These are phyloP conservation scores for Cyathus striatus DNA, from an alignment of 768 basidiomycete species.

Conservation along the genomic window DNA sequence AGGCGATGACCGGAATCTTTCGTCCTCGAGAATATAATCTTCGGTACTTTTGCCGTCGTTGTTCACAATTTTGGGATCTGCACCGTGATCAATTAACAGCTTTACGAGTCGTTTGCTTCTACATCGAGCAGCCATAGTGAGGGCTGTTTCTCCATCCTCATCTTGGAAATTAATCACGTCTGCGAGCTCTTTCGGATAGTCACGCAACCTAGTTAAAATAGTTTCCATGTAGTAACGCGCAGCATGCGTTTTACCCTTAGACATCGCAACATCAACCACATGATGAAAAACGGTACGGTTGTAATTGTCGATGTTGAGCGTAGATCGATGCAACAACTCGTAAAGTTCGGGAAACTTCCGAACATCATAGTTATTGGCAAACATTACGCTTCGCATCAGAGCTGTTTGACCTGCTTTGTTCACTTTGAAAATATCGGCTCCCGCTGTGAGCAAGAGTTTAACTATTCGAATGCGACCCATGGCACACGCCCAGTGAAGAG, in stretches of 20 bases:
- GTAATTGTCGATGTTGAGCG: constrained; percentile 96
- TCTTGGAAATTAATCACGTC: constrained; percentile 99
- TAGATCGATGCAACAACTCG: constrained; percentile 95
- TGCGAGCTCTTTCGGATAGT: constrained; percentile 92
- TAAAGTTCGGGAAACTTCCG: constrained; percentile 98
- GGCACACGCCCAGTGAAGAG: constrained; percentile 97
- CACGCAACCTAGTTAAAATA: constrained; percentile 77
- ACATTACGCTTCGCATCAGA: constrained; percentile 98
- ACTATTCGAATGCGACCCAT: constrained; percentile 98
- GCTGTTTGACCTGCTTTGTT: constrained; percentile 97
- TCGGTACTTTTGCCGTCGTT: constrained; percentile 95
- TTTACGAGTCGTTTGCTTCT: constrained; percentile 94
- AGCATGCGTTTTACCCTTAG: constrained; percentile 96
- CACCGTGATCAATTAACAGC: constrained; percentile 92
- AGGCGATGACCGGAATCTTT: constrained; percentile 91
- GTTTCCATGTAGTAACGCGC: constrained; percentile 99
- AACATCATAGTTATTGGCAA: constrained; percentile 98
- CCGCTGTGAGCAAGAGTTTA: constrained; percentile 87
- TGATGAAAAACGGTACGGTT: constrained; percentile 99
- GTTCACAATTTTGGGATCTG: constrained; percentile 92
- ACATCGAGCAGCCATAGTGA: constrained; percentile 95
- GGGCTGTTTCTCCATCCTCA: constrained; percentile 95
- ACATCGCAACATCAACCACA: constrained; percentile 94
- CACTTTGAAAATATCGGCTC: constrained; percentile 95
- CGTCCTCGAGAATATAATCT: constrained; percentile 98